Percentiles rank a stretch among this genome's conserved stretches.
Evolutionary conservation across 495 filamentous ascomycete species (phyloP).

Genomic region (Neurospora terricola): DNA sequence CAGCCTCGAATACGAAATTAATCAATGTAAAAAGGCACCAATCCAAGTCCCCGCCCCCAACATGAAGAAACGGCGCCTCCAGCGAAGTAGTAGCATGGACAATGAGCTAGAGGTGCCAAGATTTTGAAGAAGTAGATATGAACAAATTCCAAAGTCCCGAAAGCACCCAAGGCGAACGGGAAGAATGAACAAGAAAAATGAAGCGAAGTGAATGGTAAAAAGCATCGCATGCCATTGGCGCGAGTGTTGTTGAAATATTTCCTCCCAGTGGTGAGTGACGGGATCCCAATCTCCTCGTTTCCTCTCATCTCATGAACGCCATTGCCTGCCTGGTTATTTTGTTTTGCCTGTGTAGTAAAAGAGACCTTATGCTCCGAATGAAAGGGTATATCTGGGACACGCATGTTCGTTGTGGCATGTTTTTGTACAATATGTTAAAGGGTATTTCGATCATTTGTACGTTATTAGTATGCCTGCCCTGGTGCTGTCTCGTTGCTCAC

Average conservation of each 20-base stretch:
- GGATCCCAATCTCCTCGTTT: neutral
- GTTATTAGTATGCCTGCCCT: slow-evolving; percentile 37
- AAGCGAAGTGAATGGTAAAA: neutral
- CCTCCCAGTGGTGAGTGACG: neutral
- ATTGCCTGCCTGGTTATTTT: neutral
- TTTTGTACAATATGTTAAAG: neutral
- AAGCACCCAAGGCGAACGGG: slow-evolving; percentile 23
- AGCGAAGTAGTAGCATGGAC: slow-evolving; percentile 11
- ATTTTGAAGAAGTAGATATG: neutral
- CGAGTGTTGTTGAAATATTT: neutral
- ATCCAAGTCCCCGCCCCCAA: neutral
- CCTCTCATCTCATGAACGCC: slow-evolving; percentile 4
- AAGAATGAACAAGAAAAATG: slow-evolving; percentile 4
- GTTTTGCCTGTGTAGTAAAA: neutral
- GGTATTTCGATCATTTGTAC: neutral
- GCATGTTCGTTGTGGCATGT: neutral
- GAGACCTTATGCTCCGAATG: neutral
- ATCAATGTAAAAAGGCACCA: neutral
- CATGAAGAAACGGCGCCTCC: slow-evolving; percentile 14
- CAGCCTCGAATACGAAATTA: neutral
- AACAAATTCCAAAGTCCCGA: slow-evolving; percentile 9
- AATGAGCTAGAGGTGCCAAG: neutral
- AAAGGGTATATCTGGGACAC: neutral
- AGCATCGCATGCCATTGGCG: slow-evolving; percentile 7
- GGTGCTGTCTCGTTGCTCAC: slow-evolving; percentile 37